Evolutionary conservation across 345 rosid species (phyloP), one percentile per base, ranked within the genome.

Genomic region (Moricandia moricandioides): DNA sequence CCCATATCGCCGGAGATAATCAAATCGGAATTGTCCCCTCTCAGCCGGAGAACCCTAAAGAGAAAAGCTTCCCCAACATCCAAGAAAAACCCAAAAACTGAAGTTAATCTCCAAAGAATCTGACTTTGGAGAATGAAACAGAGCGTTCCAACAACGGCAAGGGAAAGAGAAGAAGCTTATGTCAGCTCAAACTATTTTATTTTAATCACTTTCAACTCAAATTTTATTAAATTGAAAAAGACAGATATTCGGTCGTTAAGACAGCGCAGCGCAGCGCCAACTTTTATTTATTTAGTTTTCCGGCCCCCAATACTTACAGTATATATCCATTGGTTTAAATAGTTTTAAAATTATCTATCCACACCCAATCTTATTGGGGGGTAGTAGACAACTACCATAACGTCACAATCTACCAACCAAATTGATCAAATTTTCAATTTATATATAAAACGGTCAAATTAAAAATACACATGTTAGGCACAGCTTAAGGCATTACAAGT

Each of bases 1-100:
- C 92, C 86, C 96, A 88, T 89, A 18, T 51, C 74, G 70, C 73
- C 86, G 78, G 88, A 73, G 80, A 81, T 34, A 29, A 1, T 0
- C 2, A 37, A 73, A 54, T 33, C 65, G 78, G 74, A 72, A 60
- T 34, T 35, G 29, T 3, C 1, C 17, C 55, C 55, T n/a, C n/a
- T 16, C 11, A 72, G 29, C 64, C 72, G 73, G 77, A 18, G 64
- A 74, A 62, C 40, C 62, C 76, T 37, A 47, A 49, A 37, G 40
- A n/a, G 67, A 3, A 6, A 62, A 64, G 35, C 21, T 14, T 65
- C 49, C 63, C 64, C 73, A 57, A 21, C 70, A 75, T 67, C 69
- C 40, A 14, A 60, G 18, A 47, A 24, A 18, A 37, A 69, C 66
- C 39, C 79, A 47, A 27, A 51, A 70, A 58, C 56, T 47, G 26